Percentiles rank a stretch among this genome's conserved stretches.
phyloP scores from a whole-genome alignment of 2,329 filamentous ascomycete species.

The Geosmithia morbida region DNA sequence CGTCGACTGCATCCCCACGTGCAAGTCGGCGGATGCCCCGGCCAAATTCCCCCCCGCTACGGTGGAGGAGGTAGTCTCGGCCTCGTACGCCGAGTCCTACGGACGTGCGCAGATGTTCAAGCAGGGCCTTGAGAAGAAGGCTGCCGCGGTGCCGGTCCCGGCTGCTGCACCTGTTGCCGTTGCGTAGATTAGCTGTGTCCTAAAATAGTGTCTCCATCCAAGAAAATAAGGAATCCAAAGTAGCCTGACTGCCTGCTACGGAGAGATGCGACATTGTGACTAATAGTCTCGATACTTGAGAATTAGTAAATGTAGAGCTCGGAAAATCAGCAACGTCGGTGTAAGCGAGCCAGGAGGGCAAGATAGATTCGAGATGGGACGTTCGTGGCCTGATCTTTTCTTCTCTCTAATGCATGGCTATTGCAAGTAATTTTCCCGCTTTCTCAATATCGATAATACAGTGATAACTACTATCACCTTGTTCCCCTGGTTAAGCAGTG shows the following conservation, averaged over 20 bases:
- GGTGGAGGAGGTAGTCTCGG: slow-evolving; percentile 16
- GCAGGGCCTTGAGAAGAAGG: slow-evolving; percentile 10
- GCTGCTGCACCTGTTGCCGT: background rate
- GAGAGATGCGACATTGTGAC: too few relatives aligned
- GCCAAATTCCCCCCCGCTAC: slow-evolving; percentile 17
- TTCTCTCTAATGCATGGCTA: too few relatives aligned
- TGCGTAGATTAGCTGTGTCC: background rate
- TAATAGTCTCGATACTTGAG: too few relatives aligned
- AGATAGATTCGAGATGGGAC: too few relatives aligned
- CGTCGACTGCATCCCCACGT: slow-evolving; percentile 17
- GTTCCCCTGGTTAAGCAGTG: background rate
- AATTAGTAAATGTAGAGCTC: too few relatives aligned
- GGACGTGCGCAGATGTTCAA: slow-evolving; percentile 15
- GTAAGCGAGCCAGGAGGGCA: too few relatives aligned
- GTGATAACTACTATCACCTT: too few relatives aligned
- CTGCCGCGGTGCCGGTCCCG: background rate
- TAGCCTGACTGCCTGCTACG: background rate
- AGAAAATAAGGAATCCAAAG: background rate
- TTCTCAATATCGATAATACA: too few relatives aligned
- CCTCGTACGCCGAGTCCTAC: slow-evolving; percentile 18
- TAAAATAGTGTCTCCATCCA: background rate
- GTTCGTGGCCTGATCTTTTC: too few relatives aligned
- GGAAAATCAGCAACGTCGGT: too few relatives aligned
- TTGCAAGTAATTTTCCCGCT: too few relatives aligned
- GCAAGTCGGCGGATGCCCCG: slow-evolving; percentile 7